These are phyloP conservation scores for Dissophora ornata DNA, from an alignment of 192 early-diverging fungal species.

Conservation along the genomic window DNA sequence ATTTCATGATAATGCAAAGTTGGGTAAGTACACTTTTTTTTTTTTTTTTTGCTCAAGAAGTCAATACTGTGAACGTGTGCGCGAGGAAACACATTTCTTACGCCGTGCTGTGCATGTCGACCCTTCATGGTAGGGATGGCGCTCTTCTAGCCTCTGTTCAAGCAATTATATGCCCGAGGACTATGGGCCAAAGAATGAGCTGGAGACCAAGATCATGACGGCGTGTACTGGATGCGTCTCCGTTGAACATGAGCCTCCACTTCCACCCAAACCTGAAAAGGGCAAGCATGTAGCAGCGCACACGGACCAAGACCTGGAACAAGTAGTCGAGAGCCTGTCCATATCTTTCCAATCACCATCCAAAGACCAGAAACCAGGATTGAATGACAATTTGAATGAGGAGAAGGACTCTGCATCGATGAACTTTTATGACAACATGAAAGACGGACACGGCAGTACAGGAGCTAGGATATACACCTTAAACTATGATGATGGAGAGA, in stretches of 20 bases:
- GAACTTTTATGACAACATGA: background rate
- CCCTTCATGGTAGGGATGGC: conserved; percentile 32
- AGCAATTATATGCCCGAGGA: background rate
- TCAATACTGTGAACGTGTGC: background rate
- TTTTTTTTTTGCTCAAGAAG: background rate
- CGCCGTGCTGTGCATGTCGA: too few species aligned
- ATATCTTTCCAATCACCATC: background rate
- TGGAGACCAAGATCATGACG: conserved; percentile 4
- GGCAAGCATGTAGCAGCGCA: too few species aligned
- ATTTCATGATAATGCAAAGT: conserved; percentile 63
- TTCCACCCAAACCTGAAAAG: too few species aligned
- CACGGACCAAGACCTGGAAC: background rate
- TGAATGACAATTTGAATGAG: too few species aligned
- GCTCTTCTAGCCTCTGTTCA: conserved; percentile 7
- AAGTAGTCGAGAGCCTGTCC: background rate
- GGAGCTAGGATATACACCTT: background rate
- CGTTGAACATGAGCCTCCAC: background rate
- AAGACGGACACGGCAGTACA: background rate
- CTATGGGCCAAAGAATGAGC: background rate
- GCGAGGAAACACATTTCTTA: background rate
- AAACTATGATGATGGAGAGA: too few species aligned
- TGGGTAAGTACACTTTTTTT: conserved; percentile 56
- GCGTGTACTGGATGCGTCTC: conserved; percentile 1
- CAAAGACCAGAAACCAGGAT: background rate
- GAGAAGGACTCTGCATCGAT: too few species aligned